Percentiles rank a stretch among this genome's conserved stretches.
These are phyloP conservation scores for Camellia lanceoleosa DNA, from an alignment of 148 eudicot genomes.

Conservation along the genomic window DNA sequence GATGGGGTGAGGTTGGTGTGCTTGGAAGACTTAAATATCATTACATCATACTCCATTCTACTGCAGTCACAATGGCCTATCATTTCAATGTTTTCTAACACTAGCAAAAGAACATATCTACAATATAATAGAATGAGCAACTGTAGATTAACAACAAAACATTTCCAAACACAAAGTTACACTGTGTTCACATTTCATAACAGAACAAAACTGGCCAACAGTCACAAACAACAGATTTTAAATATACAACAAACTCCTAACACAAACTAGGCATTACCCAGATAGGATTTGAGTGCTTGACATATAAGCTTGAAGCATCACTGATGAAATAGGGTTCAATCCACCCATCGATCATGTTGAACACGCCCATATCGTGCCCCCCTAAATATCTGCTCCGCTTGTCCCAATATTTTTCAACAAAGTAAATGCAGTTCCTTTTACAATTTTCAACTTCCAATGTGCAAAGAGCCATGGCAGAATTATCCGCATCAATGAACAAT, in stretches of 20 bases:
- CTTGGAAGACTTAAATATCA: no score
- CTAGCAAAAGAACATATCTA: neutral
- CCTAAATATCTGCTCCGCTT: slow-evolving; percentile 10
- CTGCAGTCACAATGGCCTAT: no score
- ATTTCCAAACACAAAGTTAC: neutral
- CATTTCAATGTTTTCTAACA: no score
- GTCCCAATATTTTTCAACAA: slow-evolving; percentile 20
- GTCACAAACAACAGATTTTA: neutral
- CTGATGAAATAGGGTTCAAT: slow-evolving; percentile 9
- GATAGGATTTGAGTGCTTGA: slow-evolving; percentile 8
- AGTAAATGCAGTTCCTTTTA: slow-evolving; percentile 19
- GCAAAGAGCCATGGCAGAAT: slow-evolving; percentile 12
- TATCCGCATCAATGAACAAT: slow-evolving; percentile 16
- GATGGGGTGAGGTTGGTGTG: no score
- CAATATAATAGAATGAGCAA: neutral
- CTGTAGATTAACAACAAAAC: neutral
- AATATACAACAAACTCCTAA: neutral
- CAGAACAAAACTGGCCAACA: neutral
- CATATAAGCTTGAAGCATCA: neutral
- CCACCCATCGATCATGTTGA: neutral
- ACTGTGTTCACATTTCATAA: neutral
- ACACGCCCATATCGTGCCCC: slow-evolving; percentile 16
- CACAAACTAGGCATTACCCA: slow-evolving; percentile 24
- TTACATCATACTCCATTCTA: no score
- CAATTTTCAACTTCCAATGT: slow-evolving; percentile 12